Evolutionary conservation across 148 eudicot genomes (phyloP), one percentile per base, ranked within the genome.

Genomic region (Polygonum maritimum): DNA sequence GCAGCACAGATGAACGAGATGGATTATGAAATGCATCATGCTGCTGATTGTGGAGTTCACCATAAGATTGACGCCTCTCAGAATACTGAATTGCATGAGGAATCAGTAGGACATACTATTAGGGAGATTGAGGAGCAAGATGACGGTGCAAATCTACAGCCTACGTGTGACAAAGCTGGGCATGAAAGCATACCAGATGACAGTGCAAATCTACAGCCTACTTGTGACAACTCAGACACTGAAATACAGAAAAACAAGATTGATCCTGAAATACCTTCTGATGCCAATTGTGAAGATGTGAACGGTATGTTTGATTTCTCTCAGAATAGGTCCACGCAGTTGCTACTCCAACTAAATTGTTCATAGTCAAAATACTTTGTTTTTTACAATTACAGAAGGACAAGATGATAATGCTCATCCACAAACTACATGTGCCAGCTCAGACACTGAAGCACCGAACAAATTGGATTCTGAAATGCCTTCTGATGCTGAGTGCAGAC

Each of bases 151-250:
- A 67, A 19, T 67, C 41, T 19, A 15, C 10, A 36, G 1, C 21
- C 21, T 67, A 14, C 44, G 44, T 36, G 38, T 8, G 71, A 33
- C 38, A 44, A 67, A 67, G 41, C 44, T 67, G 44, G 9, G 7
- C 45, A 8, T 41, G 45, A 41, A 41, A 41, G 7, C 9, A 6
- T 41, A 41, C 45, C 45, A 60, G 21, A 60, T 67, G 71, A 14
- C 3, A 38, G 10, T 67, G 44, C 71, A 36, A 44, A 35, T 15
- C 19, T 41, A 38, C 16, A 67, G 44, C 21, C 71, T 67, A 67
- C 44, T 67, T 67, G 44, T 67, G 71, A 44, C 41, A 67, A 5
- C 44, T 67, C 71, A 67, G 71, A 67, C 71, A 35, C 71, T 67
- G 44, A 16, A 38, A 21, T 19, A 36, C 44, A 67, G 44, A 67